Evolutionary conservation across 1,284 basidiomycete species (phyloP), one percentile per base, ranked within the genome.

Genomic region (Leccinum holopus): DNA sequence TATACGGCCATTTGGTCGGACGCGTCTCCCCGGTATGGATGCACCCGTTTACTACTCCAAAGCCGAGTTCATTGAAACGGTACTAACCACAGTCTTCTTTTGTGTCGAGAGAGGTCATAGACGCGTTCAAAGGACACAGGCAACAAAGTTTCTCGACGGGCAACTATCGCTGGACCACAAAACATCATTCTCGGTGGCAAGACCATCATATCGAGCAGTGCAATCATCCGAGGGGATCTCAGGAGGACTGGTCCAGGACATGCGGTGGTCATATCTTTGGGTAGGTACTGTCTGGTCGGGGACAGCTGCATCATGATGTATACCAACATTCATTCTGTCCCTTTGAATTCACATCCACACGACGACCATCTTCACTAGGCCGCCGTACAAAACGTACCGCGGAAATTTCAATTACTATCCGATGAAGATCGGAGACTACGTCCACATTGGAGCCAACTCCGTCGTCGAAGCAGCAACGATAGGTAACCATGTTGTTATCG

Each of bases 171-270:
- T 52, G 97, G 97, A 9, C 94, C 95, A 7, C 91, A 95, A 73
- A 98, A 98, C 74, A 99, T 99, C 73, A 94, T 98, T 64, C 87
- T 99, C 3, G 95, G 94, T 39, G 97, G 97, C 49, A 98, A 98
- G 79, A 97, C 94, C 5, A 94, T 99, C 74, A 97, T 99, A 61
- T 91, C 95, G 12, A 91, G 86, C 58, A 86, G 87, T 61, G 91
- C 91, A 12, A 92, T 97, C 62, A 90, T 98, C 60, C 88, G 95
- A 54, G 95, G 95, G 0, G 95, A 98, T 73, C 79, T 97, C 53
- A 82, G 91, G 58, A 81, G 94, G 55, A 90, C 92, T 5, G 90
- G 92, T 1, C 87, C 92, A 11, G 91, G 93, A 1, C 91, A 94
- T 81, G 90, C 94, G 11, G 94, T 98, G 6, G 95, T 96, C 41